Percentiles rank a stretch among this genome's conserved stretches.
phyloP scores from a whole-genome alignment of 495 filamentous ascomycete species.

The Cercophora newfieldiana region DNA sequence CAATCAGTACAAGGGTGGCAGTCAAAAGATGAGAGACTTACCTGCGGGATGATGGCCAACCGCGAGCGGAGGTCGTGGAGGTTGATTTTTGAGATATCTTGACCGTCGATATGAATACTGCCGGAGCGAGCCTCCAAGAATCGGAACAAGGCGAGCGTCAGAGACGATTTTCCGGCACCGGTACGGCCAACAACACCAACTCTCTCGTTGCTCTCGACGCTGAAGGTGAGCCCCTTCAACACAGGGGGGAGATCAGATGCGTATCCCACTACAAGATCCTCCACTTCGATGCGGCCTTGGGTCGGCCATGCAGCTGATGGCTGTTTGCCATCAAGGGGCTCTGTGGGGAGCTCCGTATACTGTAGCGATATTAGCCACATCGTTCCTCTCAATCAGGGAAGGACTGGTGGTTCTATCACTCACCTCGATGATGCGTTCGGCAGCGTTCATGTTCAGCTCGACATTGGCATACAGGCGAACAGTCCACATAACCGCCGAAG shows the following conservation, averaged over 20 bases:
- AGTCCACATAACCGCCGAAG: slow-evolving; percentile 55
- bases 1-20: background rate
- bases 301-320: slow-evolving; percentile 80
- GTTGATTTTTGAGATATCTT: slow-evolving; percentile 74
- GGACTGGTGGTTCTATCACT: background rate
- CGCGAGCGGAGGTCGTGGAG: slow-evolving; percentile 72
- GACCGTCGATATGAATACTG: slow-evolving; percentile 69
- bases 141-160: slow-evolving; percentile 81
- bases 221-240: slow-evolving; percentile 72
- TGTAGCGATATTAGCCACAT: background rate
- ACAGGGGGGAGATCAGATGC: slow-evolving; percentile 74
- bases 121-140: slow-evolving; percentile 75
- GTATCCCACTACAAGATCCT: slow-evolving; percentile 72
- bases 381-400: background rate
- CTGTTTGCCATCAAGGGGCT: slow-evolving; percentile 58
- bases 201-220: slow-evolving; percentile 68
- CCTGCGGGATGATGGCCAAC: slow-evolving; percentile 79
- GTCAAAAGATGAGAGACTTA: slow-evolving; percentile 3
- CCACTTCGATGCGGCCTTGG: slow-evolving; percentile 71
- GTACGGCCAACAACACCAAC: slow-evolving; percentile 85
- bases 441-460: slow-evolving; percentile 82
- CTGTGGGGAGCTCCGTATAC: slow-evolving; percentile 70
- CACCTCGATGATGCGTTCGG: slow-evolving; percentile 74
- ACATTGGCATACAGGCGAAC: slow-evolving; percentile 63
- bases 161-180: slow-evolving; percentile 82